Evolutionary conservation across 768 basidiomycete species (phyloP), one percentile per base, ranked within the genome.

Genomic region (Lenzites betulinus): DNA sequence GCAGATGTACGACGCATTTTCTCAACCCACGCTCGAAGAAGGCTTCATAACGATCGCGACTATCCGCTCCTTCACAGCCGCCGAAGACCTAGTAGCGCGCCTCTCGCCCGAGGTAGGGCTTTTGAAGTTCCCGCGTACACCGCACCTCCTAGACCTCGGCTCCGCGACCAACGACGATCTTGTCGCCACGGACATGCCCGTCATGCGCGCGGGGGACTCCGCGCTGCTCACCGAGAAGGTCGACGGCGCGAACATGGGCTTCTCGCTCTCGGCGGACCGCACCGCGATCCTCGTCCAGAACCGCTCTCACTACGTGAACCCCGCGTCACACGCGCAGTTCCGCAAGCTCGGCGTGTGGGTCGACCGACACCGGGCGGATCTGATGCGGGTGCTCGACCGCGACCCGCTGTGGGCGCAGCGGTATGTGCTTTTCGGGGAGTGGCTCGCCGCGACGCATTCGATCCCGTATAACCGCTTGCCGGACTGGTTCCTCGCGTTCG

Each of bases 201-300:
- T 7, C 9, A 28, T 52, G 33, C 9, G 22, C 20, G 47, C 47
- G n/a, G 46, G 33, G 8, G 69, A 74, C 55, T 76, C 81, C 51
- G 73, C 30, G 11, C 6, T 83, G 38, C 78, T 86, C 67, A 85
- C 84, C 3, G 86, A 88, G 66, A 87, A 88, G 66, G 76, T 87
- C 50, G 85, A 87, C 70, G 86, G 86, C 3, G 84, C 85, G 41
- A 87, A 88, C 68, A 82, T 87, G 81, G 86, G 84, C 7, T 81
- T 87, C 69, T 84, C 83, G 20, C 76, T 86, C 23, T 81, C 81
- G 1, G 65, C 76, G 6, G 79, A 81, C 62, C 70, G 79, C 25
- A 71, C 72, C 7, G 73, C 75, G 18, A 76, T 86, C 57, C 49
- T 83, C 46, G 78, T 84, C 1, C 86, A 88, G 69, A 88, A 88